Conservation (phyloP, 2,329 filamentous ascomycete genomes). For the Pseudogymnoascus sp. region DNA sequence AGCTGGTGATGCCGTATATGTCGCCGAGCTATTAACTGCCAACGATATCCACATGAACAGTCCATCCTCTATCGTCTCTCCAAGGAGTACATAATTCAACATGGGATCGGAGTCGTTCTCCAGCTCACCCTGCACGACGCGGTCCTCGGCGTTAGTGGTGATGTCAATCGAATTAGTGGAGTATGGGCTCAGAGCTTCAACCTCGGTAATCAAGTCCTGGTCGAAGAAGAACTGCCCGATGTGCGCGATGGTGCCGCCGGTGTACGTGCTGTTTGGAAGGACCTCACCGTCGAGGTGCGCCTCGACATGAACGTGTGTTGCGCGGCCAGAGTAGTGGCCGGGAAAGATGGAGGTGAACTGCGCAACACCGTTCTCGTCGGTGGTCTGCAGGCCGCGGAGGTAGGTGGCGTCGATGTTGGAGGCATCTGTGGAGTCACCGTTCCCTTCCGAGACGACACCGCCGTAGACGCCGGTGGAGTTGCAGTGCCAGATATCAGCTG, state of each 20-base stretch:
- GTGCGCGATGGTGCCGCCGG: conserved; percentile 44
- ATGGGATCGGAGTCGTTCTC: conserved; percentile 40
- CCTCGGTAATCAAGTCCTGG: conserved; percentile 44
- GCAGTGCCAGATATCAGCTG: conserved; percentile 44
- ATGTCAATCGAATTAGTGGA: conserved; percentile 37
- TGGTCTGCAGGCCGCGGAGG: conserved; percentile 35
- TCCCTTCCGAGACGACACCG: conserved; percentile 36
- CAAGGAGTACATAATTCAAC: conserved; percentile 50
- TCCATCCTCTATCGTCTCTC: conserved; percentile 43
- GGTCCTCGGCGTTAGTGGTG: conserved; percentile 42
- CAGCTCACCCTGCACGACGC: conserved; percentile 38
- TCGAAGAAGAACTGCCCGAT: conserved; percentile 60
- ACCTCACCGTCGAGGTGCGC: conserved; percentile 34
- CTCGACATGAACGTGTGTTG: conserved; percentile 42
- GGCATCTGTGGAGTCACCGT: conserved; percentile 34
- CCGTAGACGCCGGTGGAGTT: conserved; percentile 42
- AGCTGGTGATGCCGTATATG: not conserved
- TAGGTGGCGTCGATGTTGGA: conserved; percentile 33
- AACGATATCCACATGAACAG: conserved; percentile 48
- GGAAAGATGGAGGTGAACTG: conserved; percentile 37
- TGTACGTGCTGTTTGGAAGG: conserved; percentile 38
- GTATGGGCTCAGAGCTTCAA: conserved; percentile 42
- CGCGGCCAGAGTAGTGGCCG: conserved; percentile 38
- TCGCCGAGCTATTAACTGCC: conserved; percentile 35
- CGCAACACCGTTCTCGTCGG: conserved; percentile 34